Percentiles rank a stretch among this genome's conserved stretches.
These are phyloP conservation scores for Nicotiana rustica DNA, from an alignment of 305 asterid genomes.

Conservation along the genomic window DNA sequence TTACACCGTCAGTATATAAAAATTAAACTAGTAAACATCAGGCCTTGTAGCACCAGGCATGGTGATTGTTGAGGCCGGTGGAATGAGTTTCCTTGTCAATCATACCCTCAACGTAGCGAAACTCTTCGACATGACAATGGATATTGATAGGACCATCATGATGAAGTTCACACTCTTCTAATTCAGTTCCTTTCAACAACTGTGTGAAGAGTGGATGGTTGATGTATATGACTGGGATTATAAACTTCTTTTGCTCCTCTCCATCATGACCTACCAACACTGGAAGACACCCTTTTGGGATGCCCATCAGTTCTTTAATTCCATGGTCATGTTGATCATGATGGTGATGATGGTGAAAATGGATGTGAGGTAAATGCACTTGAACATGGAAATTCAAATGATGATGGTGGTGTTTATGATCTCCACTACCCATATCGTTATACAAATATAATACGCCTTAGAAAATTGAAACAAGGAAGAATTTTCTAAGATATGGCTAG, in stretches of 20 bases:
- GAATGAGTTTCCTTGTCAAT: conserved; percentile 52
- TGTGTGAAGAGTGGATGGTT: conserved; percentile 84
- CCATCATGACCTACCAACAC: conserved; percentile 68
- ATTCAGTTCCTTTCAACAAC: conserved; percentile 76
- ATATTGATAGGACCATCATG: conserved; percentile 75
- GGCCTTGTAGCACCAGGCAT: conserved; percentile 49
- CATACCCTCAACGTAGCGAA: conserved; percentile 52
- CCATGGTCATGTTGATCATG: conserved; percentile 30
- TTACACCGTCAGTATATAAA: background rate
- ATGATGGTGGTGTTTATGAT: conserved; percentile 41
- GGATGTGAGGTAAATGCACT: conserved; percentile 49
- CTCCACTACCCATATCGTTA: conserved; percentile 46
- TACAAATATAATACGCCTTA: background rate
- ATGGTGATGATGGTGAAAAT: conserved; percentile 38
- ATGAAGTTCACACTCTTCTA: conserved; percentile 80
- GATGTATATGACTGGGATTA: conserved; percentile 79
- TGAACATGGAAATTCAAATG: conserved; percentile 37
- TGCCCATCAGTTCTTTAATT: conserved; percentile 34
- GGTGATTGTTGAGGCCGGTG: conserved; percentile 42
- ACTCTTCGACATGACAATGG: conserved; percentile 70
- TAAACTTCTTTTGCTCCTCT: conserved; percentile 72
- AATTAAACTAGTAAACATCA: conserved; percentile 37
- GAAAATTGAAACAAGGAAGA: background rate
- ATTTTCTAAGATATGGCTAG: background rate
- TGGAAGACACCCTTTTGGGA: conserved; percentile 74